phyloP scores from a whole-genome alignment of 176 grass and related monocot genomes.

The Oryza officinalis region DNA sequence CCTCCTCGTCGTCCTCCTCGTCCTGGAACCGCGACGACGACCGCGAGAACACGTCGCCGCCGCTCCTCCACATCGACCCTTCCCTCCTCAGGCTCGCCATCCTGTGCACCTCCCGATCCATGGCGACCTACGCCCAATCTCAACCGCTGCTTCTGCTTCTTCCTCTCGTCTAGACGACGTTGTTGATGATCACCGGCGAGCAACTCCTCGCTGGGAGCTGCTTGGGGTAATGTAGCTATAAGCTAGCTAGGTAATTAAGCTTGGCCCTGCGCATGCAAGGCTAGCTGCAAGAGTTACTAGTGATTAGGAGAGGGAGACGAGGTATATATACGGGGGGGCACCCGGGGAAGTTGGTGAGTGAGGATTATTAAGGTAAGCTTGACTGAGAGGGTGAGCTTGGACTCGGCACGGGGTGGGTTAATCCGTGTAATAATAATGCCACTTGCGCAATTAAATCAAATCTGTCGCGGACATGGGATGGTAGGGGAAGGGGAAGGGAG shows the following conservation, averaged over 20 bases:
- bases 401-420: slow-evolving; percentile 4
- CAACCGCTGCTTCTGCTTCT: neutral
- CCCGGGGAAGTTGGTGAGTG: neutral
- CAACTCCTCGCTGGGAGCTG: no score
- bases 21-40: slow-evolving; percentile 60
- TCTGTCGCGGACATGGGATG: neutral
- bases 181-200: no score
- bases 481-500: neutral
- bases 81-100: slow-evolving; percentile 54
- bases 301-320: no score
- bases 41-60: slow-evolving; percentile 70
- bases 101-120: slow-evolving; percentile 58
- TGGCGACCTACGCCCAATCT: neutral
- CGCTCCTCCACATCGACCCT: slow-evolving; percentile 57
- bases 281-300: no score
- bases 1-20: slow-evolving; percentile 91
- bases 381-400: slow-evolving; percentile 21
- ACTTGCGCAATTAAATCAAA: neutral
- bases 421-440: neutral
- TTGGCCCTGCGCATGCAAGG: no score
- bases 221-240: no score
- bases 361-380: neutral
- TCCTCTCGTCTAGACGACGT: no score
- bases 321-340: neutral
- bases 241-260: no score